These are phyloP conservation scores for Crithidia acanthocephali DNA, from an alignment of 208 protist species.

Conservation along the genomic window DNA sequence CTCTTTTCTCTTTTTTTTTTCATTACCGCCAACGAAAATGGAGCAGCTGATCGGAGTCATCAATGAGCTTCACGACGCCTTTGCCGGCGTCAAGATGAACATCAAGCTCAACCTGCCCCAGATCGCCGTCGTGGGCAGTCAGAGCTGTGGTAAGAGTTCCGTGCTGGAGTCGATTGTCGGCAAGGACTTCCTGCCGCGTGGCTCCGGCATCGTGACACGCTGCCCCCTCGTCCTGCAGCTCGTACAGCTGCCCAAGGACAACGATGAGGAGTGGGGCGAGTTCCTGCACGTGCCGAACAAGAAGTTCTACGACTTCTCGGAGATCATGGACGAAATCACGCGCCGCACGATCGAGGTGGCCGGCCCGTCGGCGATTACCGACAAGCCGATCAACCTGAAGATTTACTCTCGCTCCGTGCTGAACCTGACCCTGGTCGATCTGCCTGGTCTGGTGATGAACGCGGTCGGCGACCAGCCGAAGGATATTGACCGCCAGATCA, in stretches of 20 bases:
- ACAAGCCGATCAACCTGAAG: conserved; percentile 98
- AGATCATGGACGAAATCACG: conserved; percentile 96
- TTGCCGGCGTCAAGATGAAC: conserved; percentile 90
- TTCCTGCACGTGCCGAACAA: conserved; percentile 91
- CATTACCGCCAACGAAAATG: conserved; percentile 64
- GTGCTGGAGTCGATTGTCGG: conserved; percentile 99
- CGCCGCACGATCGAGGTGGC: conserved; percentile 96
- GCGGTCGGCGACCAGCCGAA: conserved; percentile 98
- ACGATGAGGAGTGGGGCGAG: conserved; percentile 85
- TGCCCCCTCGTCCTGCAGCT: conserved; percentile 99
- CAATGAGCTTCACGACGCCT: conserved; percentile 98
- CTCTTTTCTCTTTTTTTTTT: conserved; percentile 12
- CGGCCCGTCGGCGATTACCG: conserved; percentile 95
- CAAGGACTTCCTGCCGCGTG: conserved; percentile 99
- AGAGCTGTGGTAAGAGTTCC: conserved; percentile 97
- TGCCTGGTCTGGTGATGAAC: conserved; percentile 99
- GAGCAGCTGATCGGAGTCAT: conserved; percentile 97
- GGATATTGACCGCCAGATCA: conserved; percentile 98
- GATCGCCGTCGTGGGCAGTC: conserved; percentile 98
- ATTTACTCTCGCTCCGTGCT: conserved; percentile 95
- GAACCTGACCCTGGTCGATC: conserved; percentile 99
- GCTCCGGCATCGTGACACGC: conserved; percentile 99
- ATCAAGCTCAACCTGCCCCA: conserved; percentile 98
- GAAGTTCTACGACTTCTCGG: conserved; percentile 96
- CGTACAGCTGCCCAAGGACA: conserved; percentile 77